Conservation (phyloP, 2,329 filamentous ascomycete genomes). For the Rachicladosporium sp. region DNA sequence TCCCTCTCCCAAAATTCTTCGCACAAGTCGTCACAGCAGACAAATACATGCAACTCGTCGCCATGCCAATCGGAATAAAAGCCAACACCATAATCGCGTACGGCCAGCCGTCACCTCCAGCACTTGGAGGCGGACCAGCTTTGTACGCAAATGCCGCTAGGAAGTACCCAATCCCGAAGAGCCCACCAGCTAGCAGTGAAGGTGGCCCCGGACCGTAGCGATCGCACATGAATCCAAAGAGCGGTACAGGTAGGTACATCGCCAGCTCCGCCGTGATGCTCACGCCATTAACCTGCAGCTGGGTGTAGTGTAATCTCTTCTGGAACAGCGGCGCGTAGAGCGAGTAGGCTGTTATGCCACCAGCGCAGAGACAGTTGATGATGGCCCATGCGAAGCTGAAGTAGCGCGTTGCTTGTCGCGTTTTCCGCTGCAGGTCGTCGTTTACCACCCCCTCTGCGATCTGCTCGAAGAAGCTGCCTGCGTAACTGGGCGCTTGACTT, state of each 20-base stretch:
- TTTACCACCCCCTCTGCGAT: conserved; percentile 49
- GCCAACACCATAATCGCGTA: conserved; percentile 75
- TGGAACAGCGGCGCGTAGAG: conserved; percentile 89
- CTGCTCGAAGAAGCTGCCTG: conserved; percentile 45
- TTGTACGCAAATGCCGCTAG: conserved; percentile 69
- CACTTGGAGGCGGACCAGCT: conserved; percentile 41
- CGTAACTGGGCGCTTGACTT: conserved; percentile 34
- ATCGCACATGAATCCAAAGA: conserved; percentile 87
- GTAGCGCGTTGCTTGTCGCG: conserved; percentile 40
- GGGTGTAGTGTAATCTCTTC: conserved; percentile 71
- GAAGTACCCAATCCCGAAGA: conserved; percentile 74
- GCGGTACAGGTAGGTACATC: conserved; percentile 81
- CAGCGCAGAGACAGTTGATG: conserved; percentile 62
- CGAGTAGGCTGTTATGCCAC: conserved; percentile 85
- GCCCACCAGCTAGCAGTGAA: conserved; percentile 55
- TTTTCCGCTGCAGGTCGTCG: conserved; percentile 43
- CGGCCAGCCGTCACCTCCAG: conserved; percentile 49
- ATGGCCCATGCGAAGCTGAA: conserved; percentile 49
- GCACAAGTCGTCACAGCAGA: conserved; percentile 87
- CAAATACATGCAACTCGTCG: conserved; percentile 81
- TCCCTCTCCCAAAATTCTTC: conserved; percentile 91
- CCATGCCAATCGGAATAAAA: conserved; percentile 72
- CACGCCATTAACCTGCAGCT: conserved; percentile 83
- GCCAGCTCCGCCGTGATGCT: conserved; percentile 77
- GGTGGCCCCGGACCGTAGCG: conserved; percentile 69